phyloP scores from a whole-genome alignment of 495 filamentous ascomycete genomes.

The Neurospora sp. region DNA sequence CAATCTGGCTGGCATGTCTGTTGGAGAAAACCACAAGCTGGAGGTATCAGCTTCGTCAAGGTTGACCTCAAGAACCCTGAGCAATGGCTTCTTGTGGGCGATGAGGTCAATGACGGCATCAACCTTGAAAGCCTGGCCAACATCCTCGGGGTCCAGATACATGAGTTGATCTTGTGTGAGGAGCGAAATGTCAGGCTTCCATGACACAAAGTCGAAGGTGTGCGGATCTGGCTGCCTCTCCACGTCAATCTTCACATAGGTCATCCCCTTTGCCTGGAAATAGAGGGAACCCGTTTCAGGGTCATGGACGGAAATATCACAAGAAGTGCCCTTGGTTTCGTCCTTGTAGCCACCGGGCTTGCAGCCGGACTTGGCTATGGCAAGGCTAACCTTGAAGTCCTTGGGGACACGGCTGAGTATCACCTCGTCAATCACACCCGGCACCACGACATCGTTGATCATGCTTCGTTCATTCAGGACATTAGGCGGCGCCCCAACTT shows the following conservation, averaged over 20 bases:
- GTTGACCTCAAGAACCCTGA: slow-evolving; percentile 22
- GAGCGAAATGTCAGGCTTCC: slow-evolving; percentile 25
- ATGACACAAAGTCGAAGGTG: slow-evolving; percentile 9
- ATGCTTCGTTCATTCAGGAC: slow-evolving; percentile 3
- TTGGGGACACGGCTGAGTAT: slow-evolving; percentile 2
- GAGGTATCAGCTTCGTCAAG: slow-evolving; percentile 4
- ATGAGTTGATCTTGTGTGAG: slow-evolving; percentile 11
- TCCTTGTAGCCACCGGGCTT: not conserved
- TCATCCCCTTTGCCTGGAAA: slow-evolving; percentile 14
- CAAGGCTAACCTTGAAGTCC: not conserved
- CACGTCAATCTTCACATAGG: slow-evolving; percentile 5
- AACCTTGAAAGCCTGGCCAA: not conserved
- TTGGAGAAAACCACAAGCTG: not conserved
- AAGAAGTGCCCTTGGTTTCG: not conserved
- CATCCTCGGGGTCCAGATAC: not conserved
- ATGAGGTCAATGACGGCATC: slow-evolving; percentile 15
- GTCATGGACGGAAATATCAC: slow-evolving; percentile 11
- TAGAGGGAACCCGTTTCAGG: slow-evolving; percentile 9
- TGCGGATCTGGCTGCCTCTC: slow-evolving; percentile 3
- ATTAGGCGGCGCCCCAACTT: slow-evolving; percentile 14
- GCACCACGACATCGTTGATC: slow-evolving; percentile 1
- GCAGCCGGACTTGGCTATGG: not conserved
- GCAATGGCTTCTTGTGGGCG: slow-evolving; percentile 21
- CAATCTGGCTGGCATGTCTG: not conserved
- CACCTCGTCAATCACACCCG: not conserved